Evolutionary conservation across 2,329 filamentous ascomycete species (phyloP), one percentile per base, ranked within the genome.

Genomic region (Arthrobotrys sphaeroides): DNA sequence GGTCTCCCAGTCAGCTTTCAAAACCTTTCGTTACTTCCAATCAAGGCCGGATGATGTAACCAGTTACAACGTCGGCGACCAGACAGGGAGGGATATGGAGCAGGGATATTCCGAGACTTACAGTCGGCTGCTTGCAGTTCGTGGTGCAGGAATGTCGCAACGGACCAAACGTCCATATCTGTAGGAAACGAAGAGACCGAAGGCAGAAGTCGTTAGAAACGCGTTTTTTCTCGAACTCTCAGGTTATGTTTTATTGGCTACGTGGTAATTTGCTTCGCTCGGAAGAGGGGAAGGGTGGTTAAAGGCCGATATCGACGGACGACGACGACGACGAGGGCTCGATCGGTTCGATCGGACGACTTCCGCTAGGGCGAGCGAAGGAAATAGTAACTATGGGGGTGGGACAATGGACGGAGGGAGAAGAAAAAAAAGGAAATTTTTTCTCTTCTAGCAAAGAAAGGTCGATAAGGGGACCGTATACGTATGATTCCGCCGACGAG

Each of bases 131-230:
- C 91, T 92, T 2, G 94, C 93, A 78, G 94, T 97, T 78, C 95
- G 91, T 62, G 95, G 95, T 77, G 95, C 95, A 79, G 95, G 95
- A 82, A 99, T 99, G 82, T 99, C 95, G 84, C 95, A 99, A 81
- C 95, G 94, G 81, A 99, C 95, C 79, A 99, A 91, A 79, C 95
- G 93, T 79, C 95, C 95, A 86, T 97, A 99, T 84, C 94, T 98
- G 82, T 81, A 79, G 80, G 70, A 36, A 68, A 74, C 49, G 70
- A 78, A 78, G 82, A 61, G 78, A 78, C 70, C 77, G 80, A 76
- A 81, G 79, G 85, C 87, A 83, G 85, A n/a, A 85, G 82, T 85
- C 83, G 83, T 87, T 83, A 85, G 81, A 83, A 78, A 78, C 73
- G 65, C 55, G 77, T 77, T 78, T 72, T 67, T 78, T 55, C n/a